Evolutionary conservation across 2,329 filamentous ascomycete species (phyloP), one percentile per base, ranked within the genome.

Genomic region (Trichoderma koningiopsis): DNA sequence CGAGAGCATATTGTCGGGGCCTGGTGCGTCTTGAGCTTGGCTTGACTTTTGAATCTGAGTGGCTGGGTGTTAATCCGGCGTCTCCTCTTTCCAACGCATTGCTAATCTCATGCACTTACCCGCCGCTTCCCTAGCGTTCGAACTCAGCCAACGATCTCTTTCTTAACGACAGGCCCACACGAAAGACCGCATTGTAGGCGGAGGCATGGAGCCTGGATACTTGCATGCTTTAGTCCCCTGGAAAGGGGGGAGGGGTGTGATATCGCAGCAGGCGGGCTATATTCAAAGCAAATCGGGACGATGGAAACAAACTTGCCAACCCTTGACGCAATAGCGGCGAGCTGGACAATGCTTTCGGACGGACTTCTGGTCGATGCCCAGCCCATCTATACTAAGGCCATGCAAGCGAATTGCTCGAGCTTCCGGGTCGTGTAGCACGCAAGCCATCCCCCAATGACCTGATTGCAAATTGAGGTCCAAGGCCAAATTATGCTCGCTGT

Each of bases 161-260:
- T 79, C 77, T 75, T 76, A 80, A 79, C 79, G 79, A 80, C 77
- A 79, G 79, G 72, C 75, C 73, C 75, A 81, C 80, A 81, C 81
- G 82, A 82, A 82, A 82, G 83, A 82, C 82, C 40, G 79, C 81
- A 79, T 83, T 77, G 77, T 81, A 81, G 79, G 78, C 80, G 64
- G 53, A 77, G 75, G 74, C 80, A 79, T 81, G 78, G 79, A 77
- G 77, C 78, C 76, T 83, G 83, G 83, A 76, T 84, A 79, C 77
- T 76, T 84, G 83, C 83, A 85, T 81, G 75, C 75, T 74, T 75
- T 76, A 79, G 81, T 81, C 81, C 81, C 71, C 72, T 70, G 72
- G 69, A 68, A 68, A 71, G 70, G 62, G 53, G 62, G 63, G 63
- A 58, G 63, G 63, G 63, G 63, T 57, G 63, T 66, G 63, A 58